These are phyloP conservation scores for Umbilicus rupestris DNA, from an alignment of 164 flowering plant species.

Conservation along the genomic window DNA sequence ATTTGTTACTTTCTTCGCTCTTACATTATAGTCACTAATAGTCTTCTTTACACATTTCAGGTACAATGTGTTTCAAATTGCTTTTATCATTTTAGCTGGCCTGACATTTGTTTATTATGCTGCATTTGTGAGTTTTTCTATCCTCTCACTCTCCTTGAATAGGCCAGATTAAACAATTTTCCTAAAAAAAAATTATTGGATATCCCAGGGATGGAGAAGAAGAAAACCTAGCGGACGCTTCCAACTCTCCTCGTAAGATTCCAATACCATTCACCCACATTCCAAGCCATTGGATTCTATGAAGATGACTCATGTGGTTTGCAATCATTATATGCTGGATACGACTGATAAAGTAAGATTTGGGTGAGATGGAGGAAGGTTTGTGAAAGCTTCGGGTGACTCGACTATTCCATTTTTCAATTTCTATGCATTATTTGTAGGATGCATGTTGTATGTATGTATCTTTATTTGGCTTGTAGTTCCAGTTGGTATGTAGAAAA, in stretches of 20 bases:
- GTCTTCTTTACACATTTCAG: conserved; percentile 31
- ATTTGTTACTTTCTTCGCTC: not conserved
- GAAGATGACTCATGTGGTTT: not conserved
- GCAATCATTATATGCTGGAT: not conserved
- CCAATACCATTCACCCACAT: not conserved
- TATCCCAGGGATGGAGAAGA: conserved; percentile 84
- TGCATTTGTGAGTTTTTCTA: conserved; percentile 62
- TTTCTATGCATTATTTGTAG: too few relatives aligned
- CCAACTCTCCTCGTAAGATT: conserved; percentile 55
- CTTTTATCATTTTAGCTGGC: conserved; percentile 63
- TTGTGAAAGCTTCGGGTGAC: too few relatives aligned
- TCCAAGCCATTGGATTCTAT: not conserved
- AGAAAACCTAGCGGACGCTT: conserved; percentile 77
- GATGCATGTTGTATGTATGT: too few relatives aligned
- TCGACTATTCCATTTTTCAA: too few relatives aligned
- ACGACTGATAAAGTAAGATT: not conserved
- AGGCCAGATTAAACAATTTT: not conserved
- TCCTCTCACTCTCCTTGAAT: not conserved
- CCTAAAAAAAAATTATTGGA: too few relatives aligned
- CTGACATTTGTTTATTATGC: conserved; percentile 77
- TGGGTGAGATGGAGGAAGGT: not conserved
- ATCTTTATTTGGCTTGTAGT: too few relatives aligned
- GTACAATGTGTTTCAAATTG: conserved; percentile 97
- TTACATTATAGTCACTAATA: not conserved
- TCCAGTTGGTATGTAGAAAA: too few relatives aligned